phyloP scores from a whole-genome alignment of 2,329 filamentous ascomycete species.

The Penicillium capsulatum region DNA sequence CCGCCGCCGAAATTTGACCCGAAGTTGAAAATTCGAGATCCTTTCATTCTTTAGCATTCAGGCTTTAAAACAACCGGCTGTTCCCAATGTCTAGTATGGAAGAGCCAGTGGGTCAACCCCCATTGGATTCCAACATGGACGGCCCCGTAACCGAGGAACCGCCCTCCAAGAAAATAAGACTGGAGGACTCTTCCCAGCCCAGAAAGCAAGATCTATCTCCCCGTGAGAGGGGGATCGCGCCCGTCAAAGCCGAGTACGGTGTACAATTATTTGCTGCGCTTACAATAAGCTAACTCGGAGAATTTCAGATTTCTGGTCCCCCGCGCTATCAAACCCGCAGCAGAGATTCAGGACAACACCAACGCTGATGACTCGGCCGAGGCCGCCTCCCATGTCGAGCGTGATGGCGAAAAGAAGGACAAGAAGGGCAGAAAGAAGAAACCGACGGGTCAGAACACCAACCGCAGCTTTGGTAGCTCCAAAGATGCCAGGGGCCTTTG shows the following conservation, averaged over 20 bases:
- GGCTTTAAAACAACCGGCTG: no score
- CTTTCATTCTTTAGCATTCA: no score
- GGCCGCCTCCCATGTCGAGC: slow-evolving; percentile 47
- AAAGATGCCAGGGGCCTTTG: slow-evolving; percentile 75
- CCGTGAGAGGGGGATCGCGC: slow-evolving; percentile 57
- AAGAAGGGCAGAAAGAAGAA: slow-evolving; percentile 53
- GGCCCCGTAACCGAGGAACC: slow-evolving; percentile 37
- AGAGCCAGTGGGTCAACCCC: no score
- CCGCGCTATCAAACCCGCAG: slow-evolving; percentile 14
- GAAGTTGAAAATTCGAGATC: no score
- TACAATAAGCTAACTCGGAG: slow-evolving; percentile 1
- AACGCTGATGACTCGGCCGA: slow-evolving; percentile 58
- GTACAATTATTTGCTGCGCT: not conserved
- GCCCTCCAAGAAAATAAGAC: slow-evolving; percentile 58
- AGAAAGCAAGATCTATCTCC: slow-evolving; percentile 29
- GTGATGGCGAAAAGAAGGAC: slow-evolving; percentile 36
- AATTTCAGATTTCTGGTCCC: slow-evolving; percentile 33
- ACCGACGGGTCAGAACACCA: slow-evolving; percentile 73
- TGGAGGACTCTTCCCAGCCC: slow-evolving; percentile 37
- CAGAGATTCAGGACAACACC: slow-evolving; percentile 21
- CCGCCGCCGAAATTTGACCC: no score
- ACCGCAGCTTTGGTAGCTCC: slow-evolving; percentile 74
- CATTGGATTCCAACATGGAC: no score
- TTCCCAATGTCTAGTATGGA: no score
- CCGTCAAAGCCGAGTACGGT: slow-evolving; percentile 63